Evolutionary conservation across 257 asterid genomes (phyloP).

Genomic region (Anisodus tanguticus): DNA sequence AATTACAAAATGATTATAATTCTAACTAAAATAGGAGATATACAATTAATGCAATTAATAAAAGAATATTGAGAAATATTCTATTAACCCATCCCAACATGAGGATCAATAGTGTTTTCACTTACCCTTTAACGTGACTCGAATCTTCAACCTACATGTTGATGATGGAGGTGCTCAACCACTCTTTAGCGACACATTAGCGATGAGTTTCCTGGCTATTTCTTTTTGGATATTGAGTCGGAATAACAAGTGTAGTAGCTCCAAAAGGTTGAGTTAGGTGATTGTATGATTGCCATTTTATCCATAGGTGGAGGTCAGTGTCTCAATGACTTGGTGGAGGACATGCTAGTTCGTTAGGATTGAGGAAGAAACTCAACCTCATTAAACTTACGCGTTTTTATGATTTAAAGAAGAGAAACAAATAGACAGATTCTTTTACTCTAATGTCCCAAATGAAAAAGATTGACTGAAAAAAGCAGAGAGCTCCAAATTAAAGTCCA

Average conservation of each 20-base stretch:
- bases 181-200: not conserved
- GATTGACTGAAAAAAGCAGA: not conserved
- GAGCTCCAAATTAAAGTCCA: not conserved
- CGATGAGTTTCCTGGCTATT: not conserved
- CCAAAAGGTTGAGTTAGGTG: not conserved
- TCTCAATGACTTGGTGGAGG: constrained; percentile 25
- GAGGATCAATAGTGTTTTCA: too few species aligned
- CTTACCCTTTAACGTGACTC: too few species aligned
- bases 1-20: too few species aligned
- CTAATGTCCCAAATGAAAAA: not conserved
- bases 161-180: too few species aligned
- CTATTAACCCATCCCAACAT: too few species aligned
- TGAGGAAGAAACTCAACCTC: constrained; percentile 16
- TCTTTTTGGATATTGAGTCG: not conserved
- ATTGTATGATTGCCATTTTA: not conserved
- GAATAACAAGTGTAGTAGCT: not conserved
- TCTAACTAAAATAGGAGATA: too few species aligned
- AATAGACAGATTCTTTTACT: not conserved
- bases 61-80: too few species aligned
- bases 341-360: not conserved
- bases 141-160: too few species aligned
- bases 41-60: too few species aligned
- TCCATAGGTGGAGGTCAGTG: constrained; percentile 13
- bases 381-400: constrained; percentile 10
- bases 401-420: not conserved